phyloP scores from a whole-genome alignment of 306 rosid species.

The Comarum palustre region DNA sequence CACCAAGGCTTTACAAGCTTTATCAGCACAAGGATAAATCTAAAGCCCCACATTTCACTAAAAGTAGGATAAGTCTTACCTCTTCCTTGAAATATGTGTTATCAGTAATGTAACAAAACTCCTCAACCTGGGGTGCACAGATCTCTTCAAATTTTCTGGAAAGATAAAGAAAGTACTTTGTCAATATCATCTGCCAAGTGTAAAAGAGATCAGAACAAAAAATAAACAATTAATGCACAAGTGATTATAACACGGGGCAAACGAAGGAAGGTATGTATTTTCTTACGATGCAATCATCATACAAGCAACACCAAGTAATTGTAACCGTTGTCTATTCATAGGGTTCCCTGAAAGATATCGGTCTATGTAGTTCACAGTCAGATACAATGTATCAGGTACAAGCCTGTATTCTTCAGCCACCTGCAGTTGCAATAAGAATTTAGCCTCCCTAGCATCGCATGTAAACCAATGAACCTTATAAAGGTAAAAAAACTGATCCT shows the following conservation, averaged over 20 bases:
- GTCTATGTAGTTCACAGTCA: conserved; percentile 90
- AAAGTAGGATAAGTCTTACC: conserved; percentile 38
- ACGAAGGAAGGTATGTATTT: neutral
- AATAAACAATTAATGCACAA: neutral
- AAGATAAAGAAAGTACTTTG: conserved; percentile 11
- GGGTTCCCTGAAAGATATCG: conserved; percentile 86
- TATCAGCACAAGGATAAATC: neutral
- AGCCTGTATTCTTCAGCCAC: conserved; percentile 97
- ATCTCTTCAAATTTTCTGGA: conserved; percentile 92
- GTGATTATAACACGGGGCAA: neutral
- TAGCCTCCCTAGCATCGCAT: conserved; percentile 17
- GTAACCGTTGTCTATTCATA: conserved; percentile 79
- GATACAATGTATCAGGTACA: conserved; percentile 88
- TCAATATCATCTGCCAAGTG: conserved; percentile 9
- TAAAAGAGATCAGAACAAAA: neutral
- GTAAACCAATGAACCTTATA: neutral
- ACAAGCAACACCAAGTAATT: conserved; percentile 90
- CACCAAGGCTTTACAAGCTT: neutral
- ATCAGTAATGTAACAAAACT: conserved; percentile 90
- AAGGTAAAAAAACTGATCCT: neutral
- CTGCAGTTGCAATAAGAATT: conserved; percentile 38
- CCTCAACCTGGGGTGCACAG: conserved; percentile 98
- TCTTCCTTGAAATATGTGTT: conserved; percentile 93
- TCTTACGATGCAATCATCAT: conserved; percentile 99
- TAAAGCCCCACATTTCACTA: conserved; percentile 5